Base-by-base conservation (phyloP, 805 yeast species). In the Candida mattraensis region DNA sequence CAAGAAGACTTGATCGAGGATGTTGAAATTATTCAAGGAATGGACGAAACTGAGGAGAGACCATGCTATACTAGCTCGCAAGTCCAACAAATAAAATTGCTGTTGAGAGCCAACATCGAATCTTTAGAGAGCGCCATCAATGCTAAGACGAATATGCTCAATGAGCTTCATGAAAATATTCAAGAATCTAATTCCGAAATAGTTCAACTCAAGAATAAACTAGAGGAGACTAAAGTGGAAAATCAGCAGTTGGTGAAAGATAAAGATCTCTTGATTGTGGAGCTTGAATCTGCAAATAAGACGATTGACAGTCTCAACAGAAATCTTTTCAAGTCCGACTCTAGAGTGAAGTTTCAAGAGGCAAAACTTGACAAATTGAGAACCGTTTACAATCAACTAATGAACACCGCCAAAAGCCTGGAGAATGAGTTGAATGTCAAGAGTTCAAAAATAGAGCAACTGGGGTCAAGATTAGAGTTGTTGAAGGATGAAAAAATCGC, bases 401-500 rank as follows among this genome's bases (percentile, higher is more conserved):
- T 51, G 47, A 25, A 24, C 5, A 46, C 45, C 12, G 56, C 51
- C 17, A 49, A 39, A 28, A 37, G 31, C 13, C 40, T 47, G 8
- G 54, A 52, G 35, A 27, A 30, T 11, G 45, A 44, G 3, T 28
- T 44, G 16, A 24, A 35, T 9, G 30, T 24, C 9, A 40, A 51
- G 40, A 15, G 17, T 18, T 11, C 23, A 13, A 16, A 37, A 14
- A 28, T 38, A 35, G 28, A 42, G 20, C 30, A 47, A n/a, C 29
- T 45, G 33, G 44, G 27, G 8, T 10, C 23, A 25, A 51, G 53
- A 18, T 33, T 54, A 7, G 54, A 51, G 27, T 24, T 45, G 8
- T 37, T 60, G 37, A 55, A 53, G 14, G 53, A 54, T 37, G 39
- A 56, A 47, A 45, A 42, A 18, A 21, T 30, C 10, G 18, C 33